These are phyloP conservation scores for Metschnikowia hibisci DNA, from an alignment of 805 yeast species.

Conservation along the genomic window DNA sequence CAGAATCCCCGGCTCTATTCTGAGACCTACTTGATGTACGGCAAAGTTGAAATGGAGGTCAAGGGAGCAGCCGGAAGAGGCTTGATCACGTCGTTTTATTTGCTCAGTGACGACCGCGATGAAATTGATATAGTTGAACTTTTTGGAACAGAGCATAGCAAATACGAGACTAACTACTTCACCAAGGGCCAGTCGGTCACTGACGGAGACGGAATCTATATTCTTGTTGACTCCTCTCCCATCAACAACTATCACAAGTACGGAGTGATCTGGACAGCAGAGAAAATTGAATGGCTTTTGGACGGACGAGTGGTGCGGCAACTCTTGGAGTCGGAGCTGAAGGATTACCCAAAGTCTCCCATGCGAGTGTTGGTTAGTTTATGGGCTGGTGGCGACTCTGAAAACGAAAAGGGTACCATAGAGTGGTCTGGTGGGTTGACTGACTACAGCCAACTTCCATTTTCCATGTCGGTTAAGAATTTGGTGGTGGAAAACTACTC, in stretches of 20 bases:
- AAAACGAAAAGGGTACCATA: slow-evolving; percentile 33
- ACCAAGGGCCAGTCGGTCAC: slow-evolving; percentile 36
- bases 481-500: slow-evolving; percentile 26
- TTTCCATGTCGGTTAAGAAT: slow-evolving; percentile 26
- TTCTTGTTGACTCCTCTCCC: slow-evolving; percentile 24
- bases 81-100: slow-evolving; percentile 35
- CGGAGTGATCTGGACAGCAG: slow-evolving; percentile 37
- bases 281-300: slow-evolving; percentile 27
- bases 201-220: slow-evolving; percentile 35
- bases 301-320: slow-evolving; percentile 30
- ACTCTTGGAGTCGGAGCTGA: neutral
- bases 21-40: slow-evolving; percentile 31
- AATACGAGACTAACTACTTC: slow-evolving; percentile 37
- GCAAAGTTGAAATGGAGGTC: slow-evolving; percentile 36
- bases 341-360: slow-evolving; percentile 35
- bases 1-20: slow-evolving; percentile 34
- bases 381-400: slow-evolving; percentile 42
- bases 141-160: slow-evolving; percentile 33
- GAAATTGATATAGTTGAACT: slow-evolving; percentile 40
- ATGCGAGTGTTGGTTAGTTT: slow-evolving; percentile 33
- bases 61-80: slow-evolving; percentile 33
- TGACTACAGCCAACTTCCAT: slow-evolving; percentile 30
- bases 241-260: slow-evolving; percentile 24
- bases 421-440: slow-evolving; percentile 41
- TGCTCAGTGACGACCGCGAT: slow-evolving; percentile 42